Evolutionary conservation across 352 stramenopile species (phyloP), one percentile per base, ranked within the genome.

Genomic region (Aphanomyces astaci): DNA sequence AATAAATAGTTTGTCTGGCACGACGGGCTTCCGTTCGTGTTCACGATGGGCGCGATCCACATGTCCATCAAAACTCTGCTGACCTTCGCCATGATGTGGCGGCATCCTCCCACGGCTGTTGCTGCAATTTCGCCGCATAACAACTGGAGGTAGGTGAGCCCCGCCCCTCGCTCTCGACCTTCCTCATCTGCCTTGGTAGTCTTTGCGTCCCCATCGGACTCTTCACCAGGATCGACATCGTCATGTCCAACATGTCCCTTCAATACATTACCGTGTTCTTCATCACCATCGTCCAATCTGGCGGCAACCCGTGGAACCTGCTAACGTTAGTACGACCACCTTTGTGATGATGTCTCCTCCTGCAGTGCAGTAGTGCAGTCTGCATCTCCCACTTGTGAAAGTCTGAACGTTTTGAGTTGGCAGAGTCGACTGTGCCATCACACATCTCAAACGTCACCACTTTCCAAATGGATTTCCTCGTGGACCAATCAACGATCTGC

Each of bases 181-280:
- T 15, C 17, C 9, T 22, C 15, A 7, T 13, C 33, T 60, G 13
- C 17, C 1, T 17, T 15, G n/a, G 11, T 59, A 68, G 76, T 32
- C 72, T 92, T 24, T 86, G 82, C 17, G 81, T 93, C 40, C 85
- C 87, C 24, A 90, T 93, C 40, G 84, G 85, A 11, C 57, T 91
- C 30, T 89, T 77, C 73, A 93, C 87, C 10, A 81, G 82, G n/a
- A 78, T 92, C 9, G 85, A 94, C 73, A 89, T 95, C 39, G 86
- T 90, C 74, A 67, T 89, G 30, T 92, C 82, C 13, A 94, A 94
- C 70, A 51, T 89, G 19, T 92, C 85, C 70, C 82, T 94, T 65
- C 81, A 89, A 45, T 95, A 92, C 75, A 89, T 94, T 69, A 92
- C 82, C 0, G 86, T 94, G 17, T 90, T 84, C 27, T 87, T 95